A percentile compares a stretch with the other conserved stretches of the same genome.
These are phyloP conservation scores for Pluteus cervinus DNA, from an alignment of 768 basidiomycete species.

Conservation along the genomic window DNA sequence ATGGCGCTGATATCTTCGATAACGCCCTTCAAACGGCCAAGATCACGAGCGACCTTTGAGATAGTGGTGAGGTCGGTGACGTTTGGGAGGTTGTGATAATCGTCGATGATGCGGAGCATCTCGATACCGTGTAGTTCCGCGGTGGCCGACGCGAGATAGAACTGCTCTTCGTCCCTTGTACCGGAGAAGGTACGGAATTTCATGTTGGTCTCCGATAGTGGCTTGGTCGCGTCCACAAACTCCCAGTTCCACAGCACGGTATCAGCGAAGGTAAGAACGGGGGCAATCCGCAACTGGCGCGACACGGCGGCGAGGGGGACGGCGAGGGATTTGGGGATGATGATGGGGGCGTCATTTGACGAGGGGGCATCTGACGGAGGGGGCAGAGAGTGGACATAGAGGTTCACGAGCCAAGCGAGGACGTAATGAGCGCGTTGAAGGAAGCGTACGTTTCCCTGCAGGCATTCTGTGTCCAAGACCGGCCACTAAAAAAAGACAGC, in stretches of 20 bases:
- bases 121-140: conserved; percentile 86
- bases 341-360: conserved; percentile 29
- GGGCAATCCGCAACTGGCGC: conserved; percentile 74
- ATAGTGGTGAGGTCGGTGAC: conserved; percentile 54
- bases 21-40: conserved; percentile 57
- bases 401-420: conserved; percentile 83
- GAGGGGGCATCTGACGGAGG: conserved; percentile 26
- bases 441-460: conserved; percentile 50
- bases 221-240: conserved; percentile 46
- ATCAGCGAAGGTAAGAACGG: conserved; percentile 92
- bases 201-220: conserved; percentile 43
- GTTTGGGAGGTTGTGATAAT: conserved; percentile 75
- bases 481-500: conserved; percentile 51
- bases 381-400: conserved; percentile 82
- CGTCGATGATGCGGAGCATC: conserved; percentile 81
- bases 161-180: conserved; percentile 77
- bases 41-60: conserved; percentile 66
- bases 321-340: conserved; percentile 72
- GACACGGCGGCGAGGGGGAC: conserved; percentile 77
- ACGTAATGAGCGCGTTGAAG: conserved; percentile 87
- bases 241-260: conserved; percentile 94
- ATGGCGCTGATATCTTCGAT: conserved; percentile 71
- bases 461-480: conserved; percentile 47
- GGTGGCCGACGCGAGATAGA: conserved; percentile 79
- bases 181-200: conserved; percentile 90